Evolutionary conservation across 1,284 basidiomycete genomes (phyloP).

Genomic region (Apiotrichum brassicae): DNA sequence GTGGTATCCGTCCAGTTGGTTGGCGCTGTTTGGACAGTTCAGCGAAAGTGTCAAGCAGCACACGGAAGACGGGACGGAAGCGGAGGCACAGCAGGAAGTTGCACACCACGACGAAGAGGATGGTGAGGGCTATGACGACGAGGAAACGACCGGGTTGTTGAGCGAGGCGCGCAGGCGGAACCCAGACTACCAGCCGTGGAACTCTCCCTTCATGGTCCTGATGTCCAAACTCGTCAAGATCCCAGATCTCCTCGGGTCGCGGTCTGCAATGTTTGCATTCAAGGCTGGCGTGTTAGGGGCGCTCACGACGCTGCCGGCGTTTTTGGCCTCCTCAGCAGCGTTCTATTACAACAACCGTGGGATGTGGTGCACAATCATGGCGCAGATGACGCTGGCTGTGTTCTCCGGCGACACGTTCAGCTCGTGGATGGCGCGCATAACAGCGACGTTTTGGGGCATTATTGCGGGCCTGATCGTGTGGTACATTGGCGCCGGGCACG

Average conservation of each 20-base stretch:
- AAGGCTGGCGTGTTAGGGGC: constrained; percentile 69
- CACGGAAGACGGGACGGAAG: constrained; percentile 2
- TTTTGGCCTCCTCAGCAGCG: constrained; percentile 29
- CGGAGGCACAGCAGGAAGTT: not conserved
- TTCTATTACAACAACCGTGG: constrained; percentile 45
- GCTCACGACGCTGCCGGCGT: constrained; percentile 42
- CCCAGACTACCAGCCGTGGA: constrained; percentile 45
- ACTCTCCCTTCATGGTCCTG: constrained; percentile 26
- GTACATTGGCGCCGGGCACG: constrained; percentile 63
- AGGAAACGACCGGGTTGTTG: constrained; percentile 19
- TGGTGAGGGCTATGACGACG: constrained; percentile 15
- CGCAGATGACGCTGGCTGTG: constrained; percentile 16
- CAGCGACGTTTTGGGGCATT: constrained; percentile 65
- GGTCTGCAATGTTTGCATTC: constrained; percentile 59
- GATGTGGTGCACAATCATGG: constrained; percentile 39
- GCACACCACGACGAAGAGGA: constrained; percentile 21
- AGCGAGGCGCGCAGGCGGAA: constrained; percentile 39
- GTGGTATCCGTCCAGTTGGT: constrained; percentile 60
- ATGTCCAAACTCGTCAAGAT: constrained; percentile 29
- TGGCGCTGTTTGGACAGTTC: constrained; percentile 25
- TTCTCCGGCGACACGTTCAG: constrained; percentile 63
- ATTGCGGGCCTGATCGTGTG: constrained; percentile 54
- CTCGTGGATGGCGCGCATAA: constrained; percentile 58
- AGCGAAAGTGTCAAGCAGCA: constrained; percentile 1
- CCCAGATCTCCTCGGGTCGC: constrained; percentile 32